Conservation (phyloP, 371 early-diverging fungal genomes). For the Haplosporangium sp. region DNA sequence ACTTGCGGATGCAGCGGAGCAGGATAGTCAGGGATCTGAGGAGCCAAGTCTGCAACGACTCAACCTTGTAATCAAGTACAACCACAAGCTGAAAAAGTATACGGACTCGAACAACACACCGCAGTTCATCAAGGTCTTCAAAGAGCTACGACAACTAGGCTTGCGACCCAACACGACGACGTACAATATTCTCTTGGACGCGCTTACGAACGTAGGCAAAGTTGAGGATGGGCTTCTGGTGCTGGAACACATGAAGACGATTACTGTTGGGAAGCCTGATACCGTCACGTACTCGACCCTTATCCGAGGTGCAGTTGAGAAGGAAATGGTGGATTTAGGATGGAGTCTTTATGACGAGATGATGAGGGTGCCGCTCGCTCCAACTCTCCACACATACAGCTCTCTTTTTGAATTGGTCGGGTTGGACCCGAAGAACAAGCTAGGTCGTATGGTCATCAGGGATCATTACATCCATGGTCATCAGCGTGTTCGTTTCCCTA, state of each 20-base stretch:
- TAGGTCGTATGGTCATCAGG: conserved; percentile 20
- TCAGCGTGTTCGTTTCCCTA: conserved; percentile 21
- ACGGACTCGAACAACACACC: conserved; percentile 17
- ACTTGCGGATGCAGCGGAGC: neutral
- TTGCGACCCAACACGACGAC: conserved; percentile 36
- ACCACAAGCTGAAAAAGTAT: conserved; percentile 33
- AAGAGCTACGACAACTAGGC: neutral
- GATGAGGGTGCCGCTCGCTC: conserved; percentile 20
- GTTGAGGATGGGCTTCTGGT: conserved; percentile 29
- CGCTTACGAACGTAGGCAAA: conserved; percentile 2
- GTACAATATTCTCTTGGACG: conserved; percentile 31
- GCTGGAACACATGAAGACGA: conserved; percentile 32
- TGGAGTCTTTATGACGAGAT: conserved; percentile 46
- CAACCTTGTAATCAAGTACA: conserved; percentile 18
- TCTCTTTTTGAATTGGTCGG: conserved; percentile 31
- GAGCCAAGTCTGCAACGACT: neutral
- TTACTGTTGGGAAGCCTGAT: conserved; percentile 12
- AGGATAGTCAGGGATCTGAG: too few relatives aligned
- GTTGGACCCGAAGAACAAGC: conserved; percentile 28
- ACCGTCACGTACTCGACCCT: conserved; percentile 34
- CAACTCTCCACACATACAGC: conserved; percentile 25
- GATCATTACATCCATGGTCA: conserved; percentile 11
- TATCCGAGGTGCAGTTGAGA: conserved; percentile 23
- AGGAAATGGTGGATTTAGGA: conserved; percentile 22
- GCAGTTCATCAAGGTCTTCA: conserved; percentile 19